A percentile compares a stretch with the other conserved stretches of the same genome.
phyloP scores from a whole-genome alignment of 2,329 filamentous ascomycete genomes.

The Trichoderma sp. region DNA sequence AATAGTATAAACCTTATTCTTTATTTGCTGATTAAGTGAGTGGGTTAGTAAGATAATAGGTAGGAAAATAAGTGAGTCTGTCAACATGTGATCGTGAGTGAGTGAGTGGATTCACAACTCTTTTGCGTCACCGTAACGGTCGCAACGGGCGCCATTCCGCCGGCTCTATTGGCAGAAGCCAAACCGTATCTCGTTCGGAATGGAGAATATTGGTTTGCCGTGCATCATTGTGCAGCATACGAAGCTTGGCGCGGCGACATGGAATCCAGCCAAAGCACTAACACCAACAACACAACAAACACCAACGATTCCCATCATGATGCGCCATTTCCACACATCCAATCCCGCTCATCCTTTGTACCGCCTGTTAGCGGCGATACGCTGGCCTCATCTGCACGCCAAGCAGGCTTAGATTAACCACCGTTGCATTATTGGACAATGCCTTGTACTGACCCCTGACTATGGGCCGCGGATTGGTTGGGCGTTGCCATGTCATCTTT shows the following conservation, averaged over 20 bases:
- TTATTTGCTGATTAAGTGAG: neutral
- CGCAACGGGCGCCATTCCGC: neutral
- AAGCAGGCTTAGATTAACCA: slow-evolving; percentile 14
- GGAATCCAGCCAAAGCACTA: neutral
- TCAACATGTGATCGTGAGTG: neutral
- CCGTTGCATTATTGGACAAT: slow-evolving; percentile 7
- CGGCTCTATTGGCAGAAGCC: neutral
- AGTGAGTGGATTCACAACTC: neutral
- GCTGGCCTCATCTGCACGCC: neutral
- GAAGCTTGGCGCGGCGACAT: slow-evolving; percentile 8
- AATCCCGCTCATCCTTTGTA: neutral
- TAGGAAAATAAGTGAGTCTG: neutral
- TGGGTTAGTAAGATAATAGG: neutral
- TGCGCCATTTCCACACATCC: neutral
- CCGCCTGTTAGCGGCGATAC: neutral
- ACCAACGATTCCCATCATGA: neutral
- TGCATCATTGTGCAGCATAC: slow-evolving; percentile 9
- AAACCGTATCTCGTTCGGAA: neutral
- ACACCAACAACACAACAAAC: neutral
- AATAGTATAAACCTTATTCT: neutral
- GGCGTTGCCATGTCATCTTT: neutral
- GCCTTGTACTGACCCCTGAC: slow-evolving; percentile 1
- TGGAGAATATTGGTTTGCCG: neutral
- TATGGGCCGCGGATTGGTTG: slow-evolving; percentile 2
- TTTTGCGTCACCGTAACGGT: neutral